Base-by-base conservation (phyloP, 106 monocot species). In the Hemerocallis citrina region DNA sequence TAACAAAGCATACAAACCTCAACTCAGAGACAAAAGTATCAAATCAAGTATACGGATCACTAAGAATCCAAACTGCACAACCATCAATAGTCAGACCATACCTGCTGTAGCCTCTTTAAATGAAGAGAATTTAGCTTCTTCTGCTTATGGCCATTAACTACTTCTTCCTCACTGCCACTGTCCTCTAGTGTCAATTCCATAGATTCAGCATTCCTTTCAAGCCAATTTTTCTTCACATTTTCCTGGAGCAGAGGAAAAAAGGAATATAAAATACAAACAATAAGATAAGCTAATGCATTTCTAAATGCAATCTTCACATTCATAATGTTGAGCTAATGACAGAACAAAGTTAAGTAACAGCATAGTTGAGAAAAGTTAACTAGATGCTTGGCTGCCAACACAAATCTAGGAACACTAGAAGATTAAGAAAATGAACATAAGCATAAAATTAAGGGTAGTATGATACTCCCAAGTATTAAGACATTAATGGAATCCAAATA, bases 191-290 rank as follows among this genome's bases (percentile, higher is more conserved):
- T 39, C 52, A 70, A 8, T 16, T 62, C 70, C 29, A 70, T 19
- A 62, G 50, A 52, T 36, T 36, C 61, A 52, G 70, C 70, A 70
- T 62, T 70, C 35, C 52, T 49, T 33, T 70, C 41, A 62, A 70
- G 38, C 70, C 70, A 62, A 21, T 14, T 70, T 29, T 62, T 70
- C 52, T 62, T 59, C 4, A 19, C 61, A 32, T 61, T 61, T 30
- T 62, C 70, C 70, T 70, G 42, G 29, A 42, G 17, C 38, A 39
- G 10, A n/a, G n/a, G n/a, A n/a, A n/a, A n/a, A n/a, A n/a, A n/a
- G n/a, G n/a, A n/a, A n/a, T n/a, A n/a, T n/a, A n/a, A n/a, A n/a
- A n/a, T n/a, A n/a, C n/a, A n/a, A n/a, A n/a, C n/a, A n/a, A n/a
- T n/a, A n/a, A n/a, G n/a, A n/a, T n/a, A n/a, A n/a, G n/a, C n/a